phyloP scores from a whole-genome alignment of 768 basidiomycete species.

The Leccinum arenicola region DNA sequence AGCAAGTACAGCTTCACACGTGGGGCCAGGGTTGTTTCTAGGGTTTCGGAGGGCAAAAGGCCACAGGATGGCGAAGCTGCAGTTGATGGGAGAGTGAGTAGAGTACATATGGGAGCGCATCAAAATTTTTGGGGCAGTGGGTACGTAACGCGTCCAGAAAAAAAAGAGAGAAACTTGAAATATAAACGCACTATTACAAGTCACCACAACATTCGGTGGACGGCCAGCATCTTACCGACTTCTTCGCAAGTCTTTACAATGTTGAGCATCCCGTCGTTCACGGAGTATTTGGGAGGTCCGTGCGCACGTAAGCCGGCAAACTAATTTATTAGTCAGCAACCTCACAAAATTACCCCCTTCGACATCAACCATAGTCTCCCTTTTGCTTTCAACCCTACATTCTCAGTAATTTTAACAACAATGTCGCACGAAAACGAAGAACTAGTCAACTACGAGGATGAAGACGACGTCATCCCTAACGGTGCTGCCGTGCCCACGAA shows the following conservation, averaged over 20 bases:
- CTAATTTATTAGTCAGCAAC: constrained; percentile 27
- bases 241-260: not conserved
- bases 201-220: constrained; percentile 6
- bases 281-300: constrained; percentile 20
- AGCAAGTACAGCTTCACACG: constrained; percentile 11
- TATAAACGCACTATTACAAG: not conserved
- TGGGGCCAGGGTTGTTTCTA: not conserved
- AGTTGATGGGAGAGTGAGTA: not conserved
- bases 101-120: not conserved
- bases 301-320: constrained; percentile 19
- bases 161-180: not conserved
- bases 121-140: not conserved
- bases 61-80: constrained; percentile 15
- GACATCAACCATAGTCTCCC: constrained; percentile 17
- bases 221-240: constrained; percentile 3
- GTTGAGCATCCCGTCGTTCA: not conserved
- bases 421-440: constrained; percentile 90
- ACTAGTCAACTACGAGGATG: constrained; percentile 93
- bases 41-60: constrained; percentile 12
- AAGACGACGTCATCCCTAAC: constrained; percentile 72
- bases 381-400: constrained; percentile 25
- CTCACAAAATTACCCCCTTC: constrained; percentile 24
- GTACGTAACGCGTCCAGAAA: constrained; percentile 13
- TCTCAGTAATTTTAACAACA: constrained; percentile 28
- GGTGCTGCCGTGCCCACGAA: constrained; percentile 47